Base-by-base conservation (phyloP, 768 basidiomycete genomes). In the Lanmaoa pseudosensibilis region DNA sequence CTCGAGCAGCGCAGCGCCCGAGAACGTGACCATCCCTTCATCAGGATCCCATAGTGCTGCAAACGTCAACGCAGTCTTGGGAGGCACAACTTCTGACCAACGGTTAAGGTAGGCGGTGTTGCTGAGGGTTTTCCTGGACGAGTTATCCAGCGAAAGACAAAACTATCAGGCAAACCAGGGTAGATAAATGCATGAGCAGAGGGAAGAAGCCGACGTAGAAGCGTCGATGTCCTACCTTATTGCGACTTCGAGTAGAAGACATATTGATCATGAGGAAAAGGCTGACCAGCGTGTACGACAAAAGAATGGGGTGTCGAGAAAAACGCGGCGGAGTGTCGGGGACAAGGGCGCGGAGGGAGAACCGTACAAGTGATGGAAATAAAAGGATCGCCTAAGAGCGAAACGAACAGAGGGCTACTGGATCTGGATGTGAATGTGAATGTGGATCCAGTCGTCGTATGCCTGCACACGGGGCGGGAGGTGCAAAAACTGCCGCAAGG, bases 21-120 rank as follows among this genome's bases (percentile, higher is more conserved):
- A 83, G 64, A 86, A 85, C 33, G 79, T 77, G 56, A 85, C 74
- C 60, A 84, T 76, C 34, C 82, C 84, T 7, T 83, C 79, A 1
- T 79, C 77, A 2, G 80, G 79, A 56, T 84, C 83, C 80, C 80
- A 86, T 33, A 85, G 66, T 7, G 83, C 82, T 5, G 81, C 84
- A 60, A 86, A 86, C 3, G 78, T 82, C 57, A 85, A 71, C 3
- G 78, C 83, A 27, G 80, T 72, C 52, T 81, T 78, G 5, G 84
- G 82, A 18, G 83, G 82, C 7, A 83, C 73, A 45, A 84, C 69
- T 30, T 83, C 79, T 15, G 83, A 84, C 84, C 83, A 85, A 36
- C 81, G 78, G 47, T 63, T 67, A 41, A 66, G 58, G n/a, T 55
- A 53, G 36, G 21, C 13, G 19, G 60, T 59, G 21, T 19, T 51